Percentiles rank a stretch among this genome's conserved stretches.
Evolutionary conservation across 1,284 basidiomycete species (phyloP).

Genomic region (Heterobasidion irregulare): DNA sequence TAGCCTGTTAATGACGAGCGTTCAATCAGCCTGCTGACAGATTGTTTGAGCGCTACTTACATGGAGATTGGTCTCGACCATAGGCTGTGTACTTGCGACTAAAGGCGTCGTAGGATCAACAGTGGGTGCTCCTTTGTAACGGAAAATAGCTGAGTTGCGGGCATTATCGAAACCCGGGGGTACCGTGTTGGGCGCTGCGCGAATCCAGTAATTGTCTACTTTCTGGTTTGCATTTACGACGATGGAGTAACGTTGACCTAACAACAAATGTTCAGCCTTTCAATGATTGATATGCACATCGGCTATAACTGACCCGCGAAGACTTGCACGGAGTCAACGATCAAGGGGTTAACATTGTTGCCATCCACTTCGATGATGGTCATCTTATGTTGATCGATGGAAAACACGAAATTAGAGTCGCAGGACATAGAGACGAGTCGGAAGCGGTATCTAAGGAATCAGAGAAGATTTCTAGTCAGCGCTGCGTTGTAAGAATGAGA

Average conservation of each 20-base stretch:
- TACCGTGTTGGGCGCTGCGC: slow-evolving; percentile 7
- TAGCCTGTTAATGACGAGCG: neutral
- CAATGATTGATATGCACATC: neutral
- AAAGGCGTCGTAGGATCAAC: slow-evolving; percentile 34
- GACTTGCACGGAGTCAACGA: slow-evolving; percentile 31
- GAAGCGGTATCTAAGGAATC: slow-evolving; percentile 23
- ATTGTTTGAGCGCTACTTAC: slow-evolving; percentile 4
- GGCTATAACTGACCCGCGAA: slow-evolving; percentile 16
- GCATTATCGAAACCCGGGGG: slow-evolving; percentile 20
- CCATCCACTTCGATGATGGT: slow-evolving; percentile 46
- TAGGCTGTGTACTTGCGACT: slow-evolving; percentile 9
- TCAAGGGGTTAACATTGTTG: slow-evolving; percentile 26
- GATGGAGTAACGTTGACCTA: slow-evolving; percentile 31
- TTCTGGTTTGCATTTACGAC: slow-evolving; percentile 24
- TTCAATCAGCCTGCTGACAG: slow-evolving; percentile 3
- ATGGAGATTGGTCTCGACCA: slow-evolving; percentile 21
- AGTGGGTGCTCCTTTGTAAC: slow-evolving; percentile 37
- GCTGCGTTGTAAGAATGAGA: neutral
- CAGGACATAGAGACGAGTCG: slow-evolving; percentile 27
- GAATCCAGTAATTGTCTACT: slow-evolving; percentile 31
- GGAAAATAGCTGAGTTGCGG: slow-evolving; percentile 43
- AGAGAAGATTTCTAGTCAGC: neutral
- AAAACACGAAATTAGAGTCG: slow-evolving; percentile 26
- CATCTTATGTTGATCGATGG: slow-evolving; percentile 32
- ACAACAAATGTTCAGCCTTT: neutral